Evolutionary conservation across 768 basidiomycete genomes (phyloP).

Genomic region (Pleurotus tuoliensis): DNA sequence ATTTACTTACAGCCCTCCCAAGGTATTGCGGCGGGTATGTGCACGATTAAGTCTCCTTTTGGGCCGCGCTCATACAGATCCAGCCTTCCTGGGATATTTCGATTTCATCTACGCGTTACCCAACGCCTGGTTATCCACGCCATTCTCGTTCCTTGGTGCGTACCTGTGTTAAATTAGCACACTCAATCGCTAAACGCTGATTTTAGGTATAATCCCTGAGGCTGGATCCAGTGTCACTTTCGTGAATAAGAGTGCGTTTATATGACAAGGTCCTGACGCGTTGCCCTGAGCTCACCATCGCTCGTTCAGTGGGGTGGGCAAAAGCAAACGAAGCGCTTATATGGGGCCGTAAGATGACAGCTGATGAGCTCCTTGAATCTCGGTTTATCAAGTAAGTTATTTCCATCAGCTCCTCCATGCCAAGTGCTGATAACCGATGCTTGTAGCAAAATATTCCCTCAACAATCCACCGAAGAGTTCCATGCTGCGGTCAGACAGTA

Average conservation of each 20-base stretch:
- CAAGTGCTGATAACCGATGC: neutral
- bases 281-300: neutral
- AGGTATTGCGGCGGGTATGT: constrained; percentile 66
- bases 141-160: constrained; percentile 63
- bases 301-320: constrained; percentile 53
- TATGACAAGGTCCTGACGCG: neutral
- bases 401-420: neutral
- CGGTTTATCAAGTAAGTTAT: constrained; percentile 63
- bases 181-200: neutral
- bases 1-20: neutral
- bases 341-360: constrained; percentile 63
- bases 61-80: neutral
- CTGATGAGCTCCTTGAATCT: constrained; percentile 51
- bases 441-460: constrained; percentile 55
- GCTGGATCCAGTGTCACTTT: constrained; percentile 70
- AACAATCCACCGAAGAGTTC: constrained; percentile 47
- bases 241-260: constrained; percentile 52
- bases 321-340: constrained; percentile 71
- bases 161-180: neutral
- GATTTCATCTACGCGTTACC: constrained; percentile 72
- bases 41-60: neutral
- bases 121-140: constrained; percentile 56
- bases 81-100: constrained; percentile 67
- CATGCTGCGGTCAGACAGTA: constrained; percentile 46
- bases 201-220: constrained; percentile 59